phyloP scores from a whole-genome alignment of 208 protist species.

The Trypanosoma lewisi region DNA sequence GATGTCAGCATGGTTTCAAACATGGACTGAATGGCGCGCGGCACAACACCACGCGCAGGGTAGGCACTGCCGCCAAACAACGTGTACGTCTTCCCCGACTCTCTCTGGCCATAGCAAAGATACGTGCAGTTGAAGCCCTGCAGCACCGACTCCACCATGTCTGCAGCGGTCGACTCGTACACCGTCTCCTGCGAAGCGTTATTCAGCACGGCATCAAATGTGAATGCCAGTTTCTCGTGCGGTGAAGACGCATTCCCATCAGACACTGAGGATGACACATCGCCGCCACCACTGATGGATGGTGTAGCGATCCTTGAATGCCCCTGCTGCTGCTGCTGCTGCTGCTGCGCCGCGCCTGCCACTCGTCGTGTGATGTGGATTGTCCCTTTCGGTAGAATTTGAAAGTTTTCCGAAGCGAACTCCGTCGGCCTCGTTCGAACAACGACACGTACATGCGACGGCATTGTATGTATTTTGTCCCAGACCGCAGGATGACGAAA shows the following conservation, averaged over 20 bases:
- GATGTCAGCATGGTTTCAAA: conserved; percentile 49
- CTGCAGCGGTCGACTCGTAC: conserved; percentile 32
- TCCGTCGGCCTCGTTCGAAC: conserved; percentile 26
- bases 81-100: conserved; percentile 81
- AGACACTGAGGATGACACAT: background rate
- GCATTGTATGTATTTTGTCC: conserved; percentile 5
- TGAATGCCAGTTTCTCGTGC: conserved; percentile 49
- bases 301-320: background rate
- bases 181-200: conserved; percentile 52
- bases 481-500: conserved; percentile 14
- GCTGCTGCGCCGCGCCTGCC: background rate
- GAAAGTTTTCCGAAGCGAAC: background rate
- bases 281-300: background rate
- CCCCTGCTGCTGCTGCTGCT: background rate
- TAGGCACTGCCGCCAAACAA: conserved; percentile 58
- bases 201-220: conserved; percentile 64
- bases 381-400: conserved; percentile 10
- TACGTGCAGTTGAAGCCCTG: conserved; percentile 64
- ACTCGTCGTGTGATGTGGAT: conserved; percentile 20
- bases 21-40: conserved; percentile 58
- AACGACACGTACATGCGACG: conserved; percentile 26
- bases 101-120: conserved; percentile 72
- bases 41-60: conserved; percentile 57
- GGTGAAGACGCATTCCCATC: background rate
- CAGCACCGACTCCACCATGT: conserved; percentile 34